Evolutionary conservation across 768 basidiomycete species (phyloP), one percentile per base, ranked within the genome.

Genomic region (Wakefieldia striispora): DNA sequence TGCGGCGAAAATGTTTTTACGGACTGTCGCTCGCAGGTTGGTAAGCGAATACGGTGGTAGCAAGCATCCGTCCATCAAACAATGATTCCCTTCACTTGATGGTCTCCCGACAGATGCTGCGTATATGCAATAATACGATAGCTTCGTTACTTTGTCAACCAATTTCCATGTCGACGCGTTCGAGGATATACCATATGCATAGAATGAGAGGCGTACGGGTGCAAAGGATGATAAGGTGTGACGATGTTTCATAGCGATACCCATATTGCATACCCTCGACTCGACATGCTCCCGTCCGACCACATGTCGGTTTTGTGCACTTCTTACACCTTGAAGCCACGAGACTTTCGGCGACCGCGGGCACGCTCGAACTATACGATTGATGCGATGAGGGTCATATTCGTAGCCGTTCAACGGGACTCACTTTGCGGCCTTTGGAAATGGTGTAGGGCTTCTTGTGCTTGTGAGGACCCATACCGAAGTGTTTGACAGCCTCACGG

Each of bases 271-370:
- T 67, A 67, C 52, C 67, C 55, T 55, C 57, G 43, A 56, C 47
- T 46, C 46, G 57, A 49, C 60, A 50, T 50, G 53, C 57, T 45
- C 61, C 33, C 51, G 50, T 61, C 60, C 59, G 60, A 69, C 64
- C 47, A 48, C 53, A 55, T 58, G 63, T 61, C 61, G 61, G 54
- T 70, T 70, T 69, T 72, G 66, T 48, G 43, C 43, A 55, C 56
- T 60, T 58, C 62, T 81, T 87, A 93, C 56, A 94, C 88, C 80
- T 94, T 95, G 91, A 94, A 95, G 62, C 91, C 92, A 74, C 88
- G 88, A 49, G 91, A 94, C 83, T 92, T 91, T 89, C 95, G 84
- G 82, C 95, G 91, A 79, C 95, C 95, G 84, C 95, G 95, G 71
- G 77, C 95, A 68, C 86, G 86, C 79, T 99, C 95, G 87, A 97